Percentiles rank a stretch among this genome's conserved stretches.
These are phyloP conservation scores for Talaromyces liani DNA, from an alignment of 495 filamentous ascomycete species.

Conservation along the genomic window DNA sequence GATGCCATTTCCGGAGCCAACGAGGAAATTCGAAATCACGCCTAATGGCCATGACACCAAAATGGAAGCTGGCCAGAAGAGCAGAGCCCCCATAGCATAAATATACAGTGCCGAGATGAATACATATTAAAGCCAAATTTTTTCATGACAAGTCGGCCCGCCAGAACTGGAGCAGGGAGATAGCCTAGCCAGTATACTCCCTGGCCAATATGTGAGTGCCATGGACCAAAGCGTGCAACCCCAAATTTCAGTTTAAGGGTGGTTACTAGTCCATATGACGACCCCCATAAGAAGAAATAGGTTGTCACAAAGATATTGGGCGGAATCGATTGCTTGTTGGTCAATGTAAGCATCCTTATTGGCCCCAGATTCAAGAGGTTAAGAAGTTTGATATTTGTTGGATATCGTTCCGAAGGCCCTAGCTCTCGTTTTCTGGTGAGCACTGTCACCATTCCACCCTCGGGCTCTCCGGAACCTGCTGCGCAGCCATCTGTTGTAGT, in stretches of 20 bases:
- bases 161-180: constrained; percentile 46
- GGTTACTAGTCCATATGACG: constrained; percentile 61
- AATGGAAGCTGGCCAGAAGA: constrained; percentile 68
- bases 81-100: constrained; percentile 54
- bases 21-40: constrained; percentile 57
- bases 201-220: constrained; percentile 30
- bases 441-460: constrained; percentile 2
- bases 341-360: constrained; percentile 53
- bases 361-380: constrained; percentile 51
- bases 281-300: constrained; percentile 61
- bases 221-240: constrained; percentile 18
- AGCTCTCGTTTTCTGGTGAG: background rate
- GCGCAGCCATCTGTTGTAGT: constrained; percentile 6
- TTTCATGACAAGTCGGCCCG: constrained; percentile 50
- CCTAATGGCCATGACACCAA: constrained; percentile 58
- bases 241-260: constrained; percentile 48
- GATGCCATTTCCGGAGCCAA: constrained; percentile 55
- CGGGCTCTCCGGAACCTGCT: background rate
- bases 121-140: constrained; percentile 60
- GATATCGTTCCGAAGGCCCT: background rate
- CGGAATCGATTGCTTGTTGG: constrained; percentile 29
- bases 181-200: constrained; percentile 39
- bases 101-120: constrained; percentile 58
- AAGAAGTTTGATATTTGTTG: constrained; percentile 28
- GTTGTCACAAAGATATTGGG: constrained; percentile 47